A percentile compares a stretch with the other conserved stretches of the same genome.
Conservation (phyloP, 2,329 filamentous ascomycete species). For the Pleomassaria siparia region DNA sequence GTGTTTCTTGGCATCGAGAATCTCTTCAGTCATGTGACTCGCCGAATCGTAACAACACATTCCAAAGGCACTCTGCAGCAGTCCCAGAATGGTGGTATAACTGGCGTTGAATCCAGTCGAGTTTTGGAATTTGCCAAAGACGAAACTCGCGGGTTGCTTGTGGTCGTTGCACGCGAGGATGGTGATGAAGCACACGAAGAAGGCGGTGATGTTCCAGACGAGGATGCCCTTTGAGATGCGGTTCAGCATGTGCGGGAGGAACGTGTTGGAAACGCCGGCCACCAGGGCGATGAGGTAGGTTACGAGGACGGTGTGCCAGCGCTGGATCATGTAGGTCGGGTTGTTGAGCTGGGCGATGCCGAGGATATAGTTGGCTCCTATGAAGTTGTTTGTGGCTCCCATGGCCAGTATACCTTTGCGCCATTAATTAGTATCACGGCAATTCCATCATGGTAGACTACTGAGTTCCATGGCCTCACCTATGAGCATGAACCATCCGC, state of each 20-base stretch:
- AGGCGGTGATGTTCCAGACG: constrained; percentile 57
- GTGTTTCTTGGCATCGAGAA: constrained; percentile 53
- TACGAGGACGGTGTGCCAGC: constrained; percentile 59
- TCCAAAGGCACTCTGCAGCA: constrained; percentile 57
- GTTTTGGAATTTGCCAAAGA: constrained; percentile 59
- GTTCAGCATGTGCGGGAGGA: constrained; percentile 54
- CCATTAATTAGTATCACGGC: constrained; percentile 16
- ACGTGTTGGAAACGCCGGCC: constrained; percentile 53
- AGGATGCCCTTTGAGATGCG: constrained; percentile 54
- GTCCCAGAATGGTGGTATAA: constrained; percentile 56
- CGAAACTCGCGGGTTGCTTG: constrained; percentile 57
- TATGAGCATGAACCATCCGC: constrained; percentile 44
- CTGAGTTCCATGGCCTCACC: constrained; percentile 14
- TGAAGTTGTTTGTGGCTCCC: constrained; percentile 58
- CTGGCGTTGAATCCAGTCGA: constrained; percentile 54
- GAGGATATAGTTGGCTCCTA: constrained; percentile 58
- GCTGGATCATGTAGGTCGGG: constrained; percentile 53
- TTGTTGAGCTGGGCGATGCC: constrained; percentile 57
- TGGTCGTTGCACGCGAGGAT: constrained; percentile 57
- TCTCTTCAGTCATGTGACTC: constrained; percentile 59
- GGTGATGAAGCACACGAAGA: constrained; percentile 54
- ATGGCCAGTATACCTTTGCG: constrained; percentile 51
- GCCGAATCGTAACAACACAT: constrained; percentile 57
- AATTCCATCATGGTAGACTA: background rate
- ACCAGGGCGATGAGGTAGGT: constrained; percentile 53